phyloP scores from a whole-genome alignment of 768 basidiomycete genomes.

The Multifurca ochricompacta region DNA sequence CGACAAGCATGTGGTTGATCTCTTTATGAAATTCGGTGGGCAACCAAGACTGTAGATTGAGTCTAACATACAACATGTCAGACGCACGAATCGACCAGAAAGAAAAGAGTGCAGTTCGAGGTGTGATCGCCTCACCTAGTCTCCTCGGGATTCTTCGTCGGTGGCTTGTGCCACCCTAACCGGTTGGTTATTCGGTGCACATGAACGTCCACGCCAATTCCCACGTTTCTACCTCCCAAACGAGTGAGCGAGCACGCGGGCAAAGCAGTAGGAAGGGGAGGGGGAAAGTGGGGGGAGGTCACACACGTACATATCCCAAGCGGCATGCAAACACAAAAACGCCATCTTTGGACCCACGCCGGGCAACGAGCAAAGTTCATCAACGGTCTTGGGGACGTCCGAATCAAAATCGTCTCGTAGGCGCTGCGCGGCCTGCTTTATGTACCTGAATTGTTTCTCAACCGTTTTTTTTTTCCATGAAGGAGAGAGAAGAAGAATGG shows the following conservation, averaged over 20 bases:
- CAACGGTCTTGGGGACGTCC: conserved; percentile 84
- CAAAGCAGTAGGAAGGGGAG: not conserved
- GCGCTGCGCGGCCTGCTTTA: conserved; percentile 63
- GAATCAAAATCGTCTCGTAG: conserved; percentile 67
- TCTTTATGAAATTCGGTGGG: conserved; percentile 63
- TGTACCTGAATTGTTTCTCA: conserved; percentile 40
- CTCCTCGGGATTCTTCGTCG: conserved; percentile 81
- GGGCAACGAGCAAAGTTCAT: conserved; percentile 77
- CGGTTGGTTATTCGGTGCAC: conserved; percentile 94
- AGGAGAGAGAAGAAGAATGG: not conserved
- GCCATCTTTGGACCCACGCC: conserved; percentile 99
- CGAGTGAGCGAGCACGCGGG: not conserved
- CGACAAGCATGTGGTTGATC: conserved; percentile 76
- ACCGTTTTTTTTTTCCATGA: not conserved
- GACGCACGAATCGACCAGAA: not conserved
- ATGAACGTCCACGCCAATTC: conserved; percentile 95
- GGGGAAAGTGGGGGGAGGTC: too few relatives aligned
- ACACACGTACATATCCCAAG: conserved; percentile 78
- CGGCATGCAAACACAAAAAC: conserved; percentile 73
- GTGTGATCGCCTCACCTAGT: conserved; percentile 78
- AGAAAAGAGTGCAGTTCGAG: too few relatives aligned
- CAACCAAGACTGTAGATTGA: conserved; percentile 80
- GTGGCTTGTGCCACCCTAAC: conserved; percentile 83
- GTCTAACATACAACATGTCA: conserved; percentile 29
- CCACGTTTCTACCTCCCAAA: conserved; percentile 50